Conservation (phyloP, 108 stramenopile genomes). For the Nitzschia inconspicua region DNA sequence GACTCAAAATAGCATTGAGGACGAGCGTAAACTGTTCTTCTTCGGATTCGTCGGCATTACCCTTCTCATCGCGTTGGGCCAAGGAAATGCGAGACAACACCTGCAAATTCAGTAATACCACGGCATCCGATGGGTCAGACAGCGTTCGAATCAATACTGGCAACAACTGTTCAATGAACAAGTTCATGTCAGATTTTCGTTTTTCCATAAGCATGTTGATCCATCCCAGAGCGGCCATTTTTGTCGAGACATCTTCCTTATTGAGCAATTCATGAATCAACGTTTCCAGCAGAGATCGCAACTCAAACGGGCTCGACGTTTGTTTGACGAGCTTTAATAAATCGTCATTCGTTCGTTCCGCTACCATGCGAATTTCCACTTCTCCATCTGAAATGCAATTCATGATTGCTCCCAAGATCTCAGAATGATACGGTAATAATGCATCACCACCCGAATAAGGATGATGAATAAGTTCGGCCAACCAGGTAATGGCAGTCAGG, state of each 20-base stretch:
- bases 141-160: slow-evolving; percentile 91
- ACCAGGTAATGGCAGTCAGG: slow-evolving; percentile 94
- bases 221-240: slow-evolving; percentile 92
- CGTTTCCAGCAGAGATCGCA: slow-evolving; percentile 83
- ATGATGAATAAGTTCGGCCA: slow-evolving; percentile 92
- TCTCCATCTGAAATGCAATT: slow-evolving; percentile 92
- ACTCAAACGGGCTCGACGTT: slow-evolving; percentile 72
- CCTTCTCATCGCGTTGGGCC: slow-evolving; percentile 36
- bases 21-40: slow-evolving; percentile 90
- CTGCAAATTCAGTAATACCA: slow-evolving; percentile 90
- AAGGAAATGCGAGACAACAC: slow-evolving; percentile 92
- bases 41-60: slow-evolving; percentile 35
- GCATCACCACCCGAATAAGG: slow-evolving; percentile 89
- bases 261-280: slow-evolving; percentile 81
- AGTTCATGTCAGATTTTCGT: slow-evolving; percentile 86
- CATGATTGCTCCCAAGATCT: slow-evolving; percentile 89
- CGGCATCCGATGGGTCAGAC: slow-evolving; percentile 89
- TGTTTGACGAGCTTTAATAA: slow-evolving; percentile 80
- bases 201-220: slow-evolving; percentile 98
- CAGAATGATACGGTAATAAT: slow-evolving; percentile 86
- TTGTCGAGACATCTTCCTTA: slow-evolving; percentile 91
- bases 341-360: slow-evolving; percentile 87
- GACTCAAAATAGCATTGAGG: slow-evolving; percentile 85
- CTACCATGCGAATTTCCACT: slow-evolving; percentile 85
- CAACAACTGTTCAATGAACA: slow-evolving; percentile 79